phyloP scores from a whole-genome alignment of 164 flowering plant genomes.

The Chimonanthus praecox region DNA sequence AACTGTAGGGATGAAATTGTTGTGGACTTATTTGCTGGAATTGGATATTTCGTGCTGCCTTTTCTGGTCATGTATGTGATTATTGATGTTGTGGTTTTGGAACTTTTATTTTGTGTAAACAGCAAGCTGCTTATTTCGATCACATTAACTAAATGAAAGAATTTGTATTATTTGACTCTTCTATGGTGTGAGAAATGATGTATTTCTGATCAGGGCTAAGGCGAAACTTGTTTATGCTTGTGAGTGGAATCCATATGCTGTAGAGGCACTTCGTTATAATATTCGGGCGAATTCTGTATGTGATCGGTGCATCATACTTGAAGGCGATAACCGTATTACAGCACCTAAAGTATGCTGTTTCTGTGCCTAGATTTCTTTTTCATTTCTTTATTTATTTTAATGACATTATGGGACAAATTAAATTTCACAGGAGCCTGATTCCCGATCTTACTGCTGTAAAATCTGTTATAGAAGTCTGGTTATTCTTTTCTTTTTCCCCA shows the following conservation, averaged over 20 bases:
- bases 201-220: conserved; percentile 50
- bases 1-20: conserved; percentile 69
- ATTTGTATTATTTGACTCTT: no score
- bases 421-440: no score
- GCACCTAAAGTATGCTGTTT: conserved; percentile 61
- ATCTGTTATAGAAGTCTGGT: no score
- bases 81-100: not conserved
- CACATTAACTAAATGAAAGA: not conserved
- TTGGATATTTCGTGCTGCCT: conserved; percentile 87
- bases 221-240: conserved; percentile 94
- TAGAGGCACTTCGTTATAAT: conserved; percentile 75
- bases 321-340: conserved; percentile 78
- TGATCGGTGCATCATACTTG: conserved; percentile 73
- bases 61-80: conserved; percentile 72
- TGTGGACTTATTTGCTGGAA: conserved; percentile 95
- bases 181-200: not conserved
- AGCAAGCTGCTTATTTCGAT: not conserved
- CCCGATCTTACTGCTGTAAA: no score
- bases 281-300: conserved; percentile 61
- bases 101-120: no score
- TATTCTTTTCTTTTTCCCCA: no score
- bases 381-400: no score
- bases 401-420: no score
- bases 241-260: conserved; percentile 95
- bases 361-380: no score